Base-by-base conservation (phyloP, 805 yeast species). In the Wickerhamiella allomyrinae region DNA sequence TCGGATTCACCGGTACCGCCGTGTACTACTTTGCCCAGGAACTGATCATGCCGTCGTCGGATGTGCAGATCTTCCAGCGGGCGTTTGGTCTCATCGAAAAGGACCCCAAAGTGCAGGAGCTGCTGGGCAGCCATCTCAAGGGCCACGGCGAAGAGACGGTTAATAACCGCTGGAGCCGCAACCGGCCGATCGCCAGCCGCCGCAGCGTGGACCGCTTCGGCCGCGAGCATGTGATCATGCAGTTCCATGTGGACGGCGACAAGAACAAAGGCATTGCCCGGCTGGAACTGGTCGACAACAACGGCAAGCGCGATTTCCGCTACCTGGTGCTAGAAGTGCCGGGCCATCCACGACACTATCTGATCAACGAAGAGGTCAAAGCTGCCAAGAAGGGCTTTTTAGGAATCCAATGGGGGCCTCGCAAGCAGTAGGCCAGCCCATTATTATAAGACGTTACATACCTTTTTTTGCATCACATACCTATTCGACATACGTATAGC, bases 351-450 rank as follows among this genome's bases (percentile, higher is more conserved):
- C 73, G 91, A 50, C 71, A 76, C 48, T 85, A 78, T 57, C 57
- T 86, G 20, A 71, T 84, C 27, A 47, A 50, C 24, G 53, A 46
- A 3, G 74, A 73, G 45, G 87, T 91, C 13, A 43, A 43, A 25
- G 49, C 50, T 40, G 74, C 62, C 61, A 66, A 66, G 55, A 57
- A 70, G 52, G 49, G 47, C 9, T 45, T 47, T 21, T 46, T 84
- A 46, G 94, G 94, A 23, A 76, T 84, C 40, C 77, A 74, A 53
- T 85, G 94, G 94, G 94, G 94, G 1, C 82, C 87, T 31, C 77
- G 71, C 57, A 74, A 73, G 48, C 74, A 73, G 8, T 25, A 10
- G n/a, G n/a, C n/a, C n/a, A n/a, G n/a, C n/a, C 11, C 10, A 24
- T 24, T 24, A 8, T 8, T 11, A 24, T 24, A 11, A 24, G 8